A percentile compares a stretch with the other conserved stretches of the same genome.
These are phyloP conservation scores for Lyophyllum semitale DNA, from an alignment of 768 basidiomycete genomes.

Conservation along the genomic window DNA sequence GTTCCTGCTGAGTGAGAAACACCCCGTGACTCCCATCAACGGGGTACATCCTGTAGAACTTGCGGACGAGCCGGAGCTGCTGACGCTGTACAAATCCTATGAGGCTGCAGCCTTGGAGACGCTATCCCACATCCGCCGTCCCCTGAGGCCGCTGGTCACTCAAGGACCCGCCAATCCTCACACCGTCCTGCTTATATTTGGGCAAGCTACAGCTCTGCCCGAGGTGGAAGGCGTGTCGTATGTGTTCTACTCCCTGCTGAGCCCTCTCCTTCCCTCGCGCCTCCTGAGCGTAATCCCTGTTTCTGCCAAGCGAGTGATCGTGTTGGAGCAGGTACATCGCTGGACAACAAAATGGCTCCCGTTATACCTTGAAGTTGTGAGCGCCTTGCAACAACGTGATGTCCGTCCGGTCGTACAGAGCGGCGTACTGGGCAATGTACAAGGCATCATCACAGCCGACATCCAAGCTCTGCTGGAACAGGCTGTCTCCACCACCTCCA, in stretches of 20 bases:
- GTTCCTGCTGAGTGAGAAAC: conserved; percentile 56
- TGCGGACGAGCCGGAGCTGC: conserved; percentile 25
- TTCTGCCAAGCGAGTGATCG: conserved; percentile 67
- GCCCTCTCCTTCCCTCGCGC: conserved; percentile 65
- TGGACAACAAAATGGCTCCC: conserved; percentile 89
- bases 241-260: conserved; percentile 65
- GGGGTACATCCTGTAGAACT: conserved; percentile 8
- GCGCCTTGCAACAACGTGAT: conserved; percentile 65
- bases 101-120: conserved; percentile 70
- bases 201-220: conserved; percentile 43
- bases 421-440: conserved; percentile 58
- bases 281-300: conserved; percentile 62
- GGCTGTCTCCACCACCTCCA: conserved; percentile 32
- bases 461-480: conserved; percentile 54
- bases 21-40: conserved; percentile 17
- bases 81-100: conserved; percentile 56
- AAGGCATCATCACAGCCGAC: conserved; percentile 40
- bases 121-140: conserved; percentile 59
- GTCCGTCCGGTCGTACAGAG: conserved; percentile 58
- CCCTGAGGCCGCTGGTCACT: conserved; percentile 54
- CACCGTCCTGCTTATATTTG: conserved; percentile 74
- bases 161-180: conserved; percentile 58
- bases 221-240: conserved; percentile 61
- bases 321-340: conserved; percentile 77
- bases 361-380: conserved; percentile 79